A percentile compares a stretch with the other conserved stretches of the same genome.
Conservation (phyloP, 352 stramenopile genomes). For the Pythium coloratum region DNA sequence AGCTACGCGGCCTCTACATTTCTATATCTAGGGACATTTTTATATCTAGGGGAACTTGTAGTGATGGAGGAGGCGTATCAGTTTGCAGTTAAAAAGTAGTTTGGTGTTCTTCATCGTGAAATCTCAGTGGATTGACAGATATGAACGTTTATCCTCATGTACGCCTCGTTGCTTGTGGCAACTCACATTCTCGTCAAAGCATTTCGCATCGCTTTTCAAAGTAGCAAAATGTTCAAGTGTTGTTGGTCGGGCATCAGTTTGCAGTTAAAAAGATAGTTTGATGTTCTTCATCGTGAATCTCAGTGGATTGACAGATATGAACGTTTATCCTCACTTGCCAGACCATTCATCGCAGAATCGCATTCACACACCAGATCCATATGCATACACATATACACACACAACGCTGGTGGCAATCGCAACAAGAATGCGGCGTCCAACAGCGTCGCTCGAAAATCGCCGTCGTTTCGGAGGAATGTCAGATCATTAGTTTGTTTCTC, state of each 20-base stretch:
- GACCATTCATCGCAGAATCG: constrained; percentile 7
- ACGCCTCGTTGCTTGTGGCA: constrained; percentile 14
- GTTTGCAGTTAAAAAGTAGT: constrained; percentile 90
- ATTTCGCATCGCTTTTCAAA: neutral
- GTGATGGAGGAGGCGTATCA: constrained; percentile 37
- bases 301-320: constrained; percentile 51
- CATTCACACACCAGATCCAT: constrained; percentile 12
- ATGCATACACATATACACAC: constrained; percentile 1
- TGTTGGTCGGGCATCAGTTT: constrained; percentile 34
- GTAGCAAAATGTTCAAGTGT: neutral
- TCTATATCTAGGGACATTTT: neutral
- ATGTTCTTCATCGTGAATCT: constrained; percentile 36
- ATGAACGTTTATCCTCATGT: constrained; percentile 40
- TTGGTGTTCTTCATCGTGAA: constrained; percentile 71
- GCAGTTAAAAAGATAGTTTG: constrained; percentile 50
- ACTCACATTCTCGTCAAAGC: too few species aligned
- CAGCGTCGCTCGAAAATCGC: neutral
- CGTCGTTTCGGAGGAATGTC: constrained; percentile 51
- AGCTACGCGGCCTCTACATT: neutral
- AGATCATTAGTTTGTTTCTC: constrained; percentile 84
- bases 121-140: constrained; percentile 85
- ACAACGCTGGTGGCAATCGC: neutral
- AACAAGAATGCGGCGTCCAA: neutral
- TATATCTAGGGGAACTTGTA: neutral
- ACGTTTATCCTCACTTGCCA: constrained; percentile 69